Percentiles rank a stretch among this genome's conserved stretches.
phyloP scores from a whole-genome alignment of 129 eudicot species.

The Helichrysum umbraculigerum region DNA sequence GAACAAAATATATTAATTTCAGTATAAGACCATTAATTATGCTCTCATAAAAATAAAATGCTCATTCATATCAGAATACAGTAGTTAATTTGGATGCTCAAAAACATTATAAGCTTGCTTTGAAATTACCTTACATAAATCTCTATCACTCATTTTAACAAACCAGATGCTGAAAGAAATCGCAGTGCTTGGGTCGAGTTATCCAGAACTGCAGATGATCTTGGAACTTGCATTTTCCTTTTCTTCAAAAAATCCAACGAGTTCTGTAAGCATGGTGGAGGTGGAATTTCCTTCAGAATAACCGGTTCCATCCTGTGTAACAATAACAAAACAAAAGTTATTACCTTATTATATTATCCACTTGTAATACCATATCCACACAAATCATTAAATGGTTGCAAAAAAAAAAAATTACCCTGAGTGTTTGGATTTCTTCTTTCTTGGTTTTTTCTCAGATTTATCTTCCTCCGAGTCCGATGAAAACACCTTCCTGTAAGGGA shows the following conservation, averaged over 20 bases:
- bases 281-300: conserved; percentile 67
- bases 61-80: conserved; percentile 5
- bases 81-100: neutral
- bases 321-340: neutral
- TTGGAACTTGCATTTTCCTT: conserved; percentile 66
- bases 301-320: conserved; percentile 62
- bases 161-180: conserved; percentile 61
- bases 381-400: neutral
- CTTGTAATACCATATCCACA: neutral
- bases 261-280: conserved; percentile 71
- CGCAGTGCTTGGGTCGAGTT: conserved; percentile 83
- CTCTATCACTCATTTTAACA: conserved; percentile 30
- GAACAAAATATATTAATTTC: too few species aligned
- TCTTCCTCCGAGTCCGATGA: conserved; percentile 90
- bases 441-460: conserved; percentile 46
- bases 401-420: conserved; percentile 51
- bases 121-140: neutral
- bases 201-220: conserved; percentile 83
- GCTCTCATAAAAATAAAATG: too few species aligned
- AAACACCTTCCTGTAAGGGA: conserved; percentile 68
- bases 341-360: neutral
- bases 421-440: conserved; percentile 61
- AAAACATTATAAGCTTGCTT: neutral
- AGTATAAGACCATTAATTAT: too few species aligned
- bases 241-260: conserved; percentile 81